Evolutionary conservation across 768 basidiomycete genomes (phyloP), one percentile per base, ranked within the genome.

Genomic region (Psilocybe sp.): DNA sequence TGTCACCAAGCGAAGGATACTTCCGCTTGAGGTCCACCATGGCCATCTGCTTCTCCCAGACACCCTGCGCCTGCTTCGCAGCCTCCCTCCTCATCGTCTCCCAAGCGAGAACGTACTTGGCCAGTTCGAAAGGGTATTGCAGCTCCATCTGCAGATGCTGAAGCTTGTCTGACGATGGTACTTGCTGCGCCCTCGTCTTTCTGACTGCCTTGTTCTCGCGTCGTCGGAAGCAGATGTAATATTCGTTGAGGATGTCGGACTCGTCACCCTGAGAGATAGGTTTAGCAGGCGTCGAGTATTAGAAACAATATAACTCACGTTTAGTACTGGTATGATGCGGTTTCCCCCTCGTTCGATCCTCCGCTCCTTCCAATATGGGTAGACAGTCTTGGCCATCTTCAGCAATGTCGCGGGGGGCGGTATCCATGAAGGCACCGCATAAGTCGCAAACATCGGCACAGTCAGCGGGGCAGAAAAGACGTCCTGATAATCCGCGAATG

Each of bases 191-290:
- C 7, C 96, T 84, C 8, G 96, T 98, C 72, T 98, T 98, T 53
- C 97, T 85, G 40, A 92, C 81, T 3, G 91, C 85, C 65, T 98
- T 98, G 68, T 89, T 86, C 65, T 98, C 96, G 47, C 95, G 86
- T 52, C 94, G 80, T 35, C 97, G 84, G 78, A 99, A 99, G 69
- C 97, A 99, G 40, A 98, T 89, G 55, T 98, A 98, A 0, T 95
- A 95, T 60, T 96, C 94, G 48, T 91, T 92, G 57, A 79, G 78
- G 40, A 85, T 85, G 65, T 97, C 93, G 15, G 87, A 79, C 70
- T 98, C 95, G 65, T 98, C 94, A 60, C 81, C 86, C 88, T 91
- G 37, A 36, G 44, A 19, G 52, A 12, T 57, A 32, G 39, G 18
- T 50, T 18, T 50, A 16, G 16, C 37, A 44, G n/a, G n/a, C n/a